A percentile compares a stretch with the other conserved stretches of the same genome.
These are phyloP conservation scores for Colletotrichum musae DNA, from an alignment of 2,329 filamentous ascomycete genomes.

Conservation along the genomic window DNA sequence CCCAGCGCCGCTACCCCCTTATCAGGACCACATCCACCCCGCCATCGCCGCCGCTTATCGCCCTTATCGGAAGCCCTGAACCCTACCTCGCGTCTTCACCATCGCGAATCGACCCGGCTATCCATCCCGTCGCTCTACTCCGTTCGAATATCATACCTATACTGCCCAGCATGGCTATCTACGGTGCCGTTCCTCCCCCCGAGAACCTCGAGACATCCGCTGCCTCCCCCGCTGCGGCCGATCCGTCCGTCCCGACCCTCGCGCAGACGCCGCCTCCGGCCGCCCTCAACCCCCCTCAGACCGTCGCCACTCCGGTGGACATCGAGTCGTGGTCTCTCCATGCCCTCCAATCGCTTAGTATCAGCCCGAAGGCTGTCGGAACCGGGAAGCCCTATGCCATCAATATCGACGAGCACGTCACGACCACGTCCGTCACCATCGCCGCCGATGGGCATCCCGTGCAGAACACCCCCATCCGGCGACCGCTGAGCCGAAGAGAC, in stretches of 20 bases:
- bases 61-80: conserved; percentile 37
- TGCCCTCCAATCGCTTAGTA: conserved; percentile 68
- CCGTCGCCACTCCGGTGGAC: conserved; percentile 59
- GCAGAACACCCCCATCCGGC: conserved; percentile 54
- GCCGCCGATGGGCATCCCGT: conserved; percentile 42
- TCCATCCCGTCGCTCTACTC: neutral
- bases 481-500: conserved; percentile 66
- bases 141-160: neutral
- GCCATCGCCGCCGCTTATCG: conserved; percentile 31
- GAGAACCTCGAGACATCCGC: conserved; percentile 45
- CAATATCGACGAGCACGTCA: conserved; percentile 74
- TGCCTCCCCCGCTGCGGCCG: conserved; percentile 39
- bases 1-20: neutral
- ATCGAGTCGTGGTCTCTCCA: conserved; percentile 78
- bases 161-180: conserved; percentile 63
- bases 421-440: conserved; percentile 21
- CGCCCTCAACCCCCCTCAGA: conserved; percentile 44
- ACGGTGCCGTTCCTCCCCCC: conserved; percentile 66
- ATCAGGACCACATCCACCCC: conserved; percentile 26
- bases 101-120: neutral
- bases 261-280: conserved; percentile 32
- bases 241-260: conserved; percentile 43
- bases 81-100: conserved; percentile 25
- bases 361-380: conserved; percentile 70
- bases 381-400: conserved; percentile 79